Conservation (phyloP, 805 yeast genomes). For the Pichia scutulata region DNA sequence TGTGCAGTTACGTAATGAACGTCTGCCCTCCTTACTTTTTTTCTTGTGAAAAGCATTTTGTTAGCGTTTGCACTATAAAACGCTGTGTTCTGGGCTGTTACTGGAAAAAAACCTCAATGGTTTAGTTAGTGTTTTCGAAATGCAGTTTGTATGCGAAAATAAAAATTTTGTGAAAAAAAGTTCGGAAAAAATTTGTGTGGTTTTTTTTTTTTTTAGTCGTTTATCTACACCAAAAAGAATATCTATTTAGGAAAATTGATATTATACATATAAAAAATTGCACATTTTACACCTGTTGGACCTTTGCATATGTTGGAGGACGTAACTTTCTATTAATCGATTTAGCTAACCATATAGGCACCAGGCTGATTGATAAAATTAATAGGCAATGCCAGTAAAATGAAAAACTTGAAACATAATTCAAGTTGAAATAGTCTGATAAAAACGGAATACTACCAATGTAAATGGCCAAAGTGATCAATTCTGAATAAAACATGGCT, state of each 20-base stretch:
- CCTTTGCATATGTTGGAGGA: slow-evolving; percentile 97
- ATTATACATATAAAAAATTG: no score
- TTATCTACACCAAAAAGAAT: no score
- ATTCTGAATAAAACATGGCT: slow-evolving; percentile 64
- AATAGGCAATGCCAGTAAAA: slow-evolving; percentile 66
- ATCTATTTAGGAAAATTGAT: no score
- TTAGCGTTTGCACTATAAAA: no score
- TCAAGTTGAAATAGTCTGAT: slow-evolving; percentile 76
- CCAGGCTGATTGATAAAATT: slow-evolving; percentile 59
- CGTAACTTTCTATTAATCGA: slow-evolving; percentile 65
- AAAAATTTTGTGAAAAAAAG: no score
- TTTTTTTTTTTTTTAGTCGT: no score
- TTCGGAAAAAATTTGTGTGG: no score
- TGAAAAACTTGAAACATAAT: slow-evolving; percentile 38
- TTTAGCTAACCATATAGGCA: slow-evolving; percentile 87
- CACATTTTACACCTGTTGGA: slow-evolving; percentile 58
- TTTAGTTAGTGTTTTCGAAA: not conserved
- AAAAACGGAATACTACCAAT: slow-evolving; percentile 76
- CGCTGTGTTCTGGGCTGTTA: no score
- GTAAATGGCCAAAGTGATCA: slow-evolving; percentile 60
- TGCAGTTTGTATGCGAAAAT: not conserved
- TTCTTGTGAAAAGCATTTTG: no score
- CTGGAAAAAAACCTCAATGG: no score
- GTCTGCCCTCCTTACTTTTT: no score
- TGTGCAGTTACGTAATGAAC: no score